Conservation (phyloP, 1,139 yeast species). For the Blastobotrys arbuscula region DNA sequence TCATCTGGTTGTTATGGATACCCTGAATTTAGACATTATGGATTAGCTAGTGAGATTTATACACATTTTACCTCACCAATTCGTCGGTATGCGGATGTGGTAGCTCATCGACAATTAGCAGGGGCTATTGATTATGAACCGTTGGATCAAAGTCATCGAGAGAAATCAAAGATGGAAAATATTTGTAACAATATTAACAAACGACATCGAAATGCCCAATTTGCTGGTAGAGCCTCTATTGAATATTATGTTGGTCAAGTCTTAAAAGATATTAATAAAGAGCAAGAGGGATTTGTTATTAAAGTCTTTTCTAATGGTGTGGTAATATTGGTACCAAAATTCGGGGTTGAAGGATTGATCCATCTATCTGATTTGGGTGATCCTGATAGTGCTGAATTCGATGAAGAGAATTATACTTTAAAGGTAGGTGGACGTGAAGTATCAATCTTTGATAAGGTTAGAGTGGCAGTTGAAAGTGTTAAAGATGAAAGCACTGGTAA, state of each 20-base stretch:
- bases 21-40: conserved; percentile 95
- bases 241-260: conserved; percentile 98
- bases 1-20: conserved; percentile 88
- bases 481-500: conserved; percentile 87
- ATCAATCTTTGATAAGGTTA: conserved; percentile 79
- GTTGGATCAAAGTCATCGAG: conserved; percentile 75
- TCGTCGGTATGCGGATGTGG: conserved; percentile 95
- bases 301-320: conserved; percentile 93
- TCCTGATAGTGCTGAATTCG: conserved; percentile 61
- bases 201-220: conserved; percentile 96
- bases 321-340: conserved; percentile 92
- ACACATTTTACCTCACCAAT: conserved; percentile 99
- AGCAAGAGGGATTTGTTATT: conserved; percentile 86
- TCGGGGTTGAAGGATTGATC: conserved; percentile 93
- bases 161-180: conserved; percentile 82
- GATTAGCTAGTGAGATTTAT: conserved; percentile 93
- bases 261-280: conserved; percentile 64
- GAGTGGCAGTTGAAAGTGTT: conserved; percentile 73
- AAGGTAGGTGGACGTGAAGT: conserved; percentile 50
- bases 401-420: conserved; percentile 73
- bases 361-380: conserved; percentile 68
- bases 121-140: conserved; percentile 95
- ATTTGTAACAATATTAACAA: conserved; percentile 85
- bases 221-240: conserved; percentile 97
- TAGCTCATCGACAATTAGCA: conserved; percentile 94